Base-by-base conservation (phyloP, 768 basidiomycete genomes). In the Suillus subluteus region DNA sequence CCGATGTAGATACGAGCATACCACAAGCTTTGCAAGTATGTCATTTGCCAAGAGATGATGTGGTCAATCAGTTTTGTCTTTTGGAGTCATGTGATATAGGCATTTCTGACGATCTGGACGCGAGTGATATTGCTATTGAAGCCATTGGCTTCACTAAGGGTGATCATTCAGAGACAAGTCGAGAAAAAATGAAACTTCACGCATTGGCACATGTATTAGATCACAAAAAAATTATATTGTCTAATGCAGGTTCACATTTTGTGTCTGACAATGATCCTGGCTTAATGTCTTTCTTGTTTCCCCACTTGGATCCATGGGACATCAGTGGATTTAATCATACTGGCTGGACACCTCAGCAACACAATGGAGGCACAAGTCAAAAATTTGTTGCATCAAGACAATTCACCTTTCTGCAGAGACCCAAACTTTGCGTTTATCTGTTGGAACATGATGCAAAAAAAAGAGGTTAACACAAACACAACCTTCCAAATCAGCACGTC, bases 361-460 rank as follows among this genome's bases (percentile, higher is more conserved):
- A 26, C n/a, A 35, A 38, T 64, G n/a, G 35, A 55, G 11, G 5
- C 4, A 1, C 63, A 64, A 23, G 63, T 64, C 2, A 37, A 6
- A 26, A 54, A 52, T 30, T 16, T 64, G 0, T 2, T 64, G 1
- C 5, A 4, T 6, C 63, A 55, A 9, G 63, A 64, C 23, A n/a
- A 38, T 7, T 64, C 63, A 4, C 32, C 63, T 12, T 64, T 64
- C 40, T 6, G 55, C 15, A 3, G 2, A 3, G 52, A 64, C 37
- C 21, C 63, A 2, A 18, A 64, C 26, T 64, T 64, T 43, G 52
- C 48, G 4, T 64, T 37, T 16, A 12, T 64, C 7, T 64, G 52
- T n/a, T 64, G 46, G 48, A 64, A 48, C 23, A 71, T 73, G 16
- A 8, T 63, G 1, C 71, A 69, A 30, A 73, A 73, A 55, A 58